Evolutionary conservation across 2,329 filamentous ascomycete genomes (phyloP), one percentile per base, ranked within the genome.

Genomic region (Teratosphaeria gauchensis): DNA sequence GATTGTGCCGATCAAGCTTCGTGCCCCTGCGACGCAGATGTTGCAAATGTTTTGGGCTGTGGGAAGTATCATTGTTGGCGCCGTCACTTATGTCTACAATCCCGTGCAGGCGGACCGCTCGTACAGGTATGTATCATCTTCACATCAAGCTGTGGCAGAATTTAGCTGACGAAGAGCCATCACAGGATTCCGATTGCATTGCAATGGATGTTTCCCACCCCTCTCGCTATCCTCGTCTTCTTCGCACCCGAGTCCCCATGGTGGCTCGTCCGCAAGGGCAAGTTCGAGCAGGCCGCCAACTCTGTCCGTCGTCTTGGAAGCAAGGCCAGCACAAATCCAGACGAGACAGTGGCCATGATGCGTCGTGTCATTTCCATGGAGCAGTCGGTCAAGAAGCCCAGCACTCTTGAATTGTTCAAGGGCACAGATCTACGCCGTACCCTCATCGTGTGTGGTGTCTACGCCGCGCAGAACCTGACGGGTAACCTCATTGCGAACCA

Each of bases 21-120:
- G 83, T 69, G 83, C 79, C 56, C 79, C 82, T 21, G 78, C 77
- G 4, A 86, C 83, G 2, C 80, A 82, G 71, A 85, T 82, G 78
- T 65, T 86, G 71, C 83, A 86, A 73, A 85, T 85, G 82, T 83
- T 82, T 74, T 86, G 83, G 83, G 80, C 82, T 19, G 81, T 86
- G 66, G 83, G 83, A 30, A 70, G 73, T 38, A 85, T 86, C 68
- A 83, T 86, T 59, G 83, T 85, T 28, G 80, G 77, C 33, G 82
- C 72, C 60, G 77, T 82, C 61, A 81, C 80, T 56, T 85, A 82
- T 69, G 67, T 71, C 54, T 84, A 83, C 74, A 75, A 83, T 62
- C 68, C 65, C 51, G 66, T 61, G 53, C 0, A 59, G 16, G 59
- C 70, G 62, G 30, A 68, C 3, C 59, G 53, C 5, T 73, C 79